Evolutionary conservation across 208 protist genomes (phyloP).

Genomic region (Trypanosomatidae sp.): DNA sequence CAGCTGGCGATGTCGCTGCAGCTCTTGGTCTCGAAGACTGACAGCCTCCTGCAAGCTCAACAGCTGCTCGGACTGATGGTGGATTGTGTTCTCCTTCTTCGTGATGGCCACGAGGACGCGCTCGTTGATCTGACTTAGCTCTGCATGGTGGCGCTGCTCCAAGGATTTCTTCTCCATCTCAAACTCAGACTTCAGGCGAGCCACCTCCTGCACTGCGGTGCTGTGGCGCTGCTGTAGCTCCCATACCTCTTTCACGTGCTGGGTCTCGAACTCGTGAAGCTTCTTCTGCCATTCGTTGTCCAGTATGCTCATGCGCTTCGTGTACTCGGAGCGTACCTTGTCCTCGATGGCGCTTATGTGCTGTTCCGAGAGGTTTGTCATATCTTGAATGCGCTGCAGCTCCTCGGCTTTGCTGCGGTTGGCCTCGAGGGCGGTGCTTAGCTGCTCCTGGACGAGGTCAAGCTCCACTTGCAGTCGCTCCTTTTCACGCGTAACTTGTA

Average conservation of each 20-base stretch:
- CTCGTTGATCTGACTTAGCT: constrained; percentile 84
- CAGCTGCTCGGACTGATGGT: constrained; percentile 63
- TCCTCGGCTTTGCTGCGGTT: constrained; percentile 52
- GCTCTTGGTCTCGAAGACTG: constrained; percentile 65
- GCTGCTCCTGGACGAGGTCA: constrained; percentile 62
- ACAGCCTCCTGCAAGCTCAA: constrained; percentile 71
- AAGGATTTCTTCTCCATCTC: constrained; percentile 52
- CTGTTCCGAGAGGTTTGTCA: constrained; percentile 44
- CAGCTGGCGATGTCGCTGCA: constrained; percentile 64
- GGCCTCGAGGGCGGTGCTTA: constrained; percentile 38
- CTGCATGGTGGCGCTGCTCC: constrained; percentile 76
- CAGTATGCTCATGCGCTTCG: constrained; percentile 48
- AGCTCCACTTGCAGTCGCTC: constrained; percentile 74
- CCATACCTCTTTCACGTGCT: constrained; percentile 56
- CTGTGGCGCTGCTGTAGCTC: constrained; percentile 50
- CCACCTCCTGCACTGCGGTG: constrained; percentile 34
- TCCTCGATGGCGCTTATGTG: constrained; percentile 58
- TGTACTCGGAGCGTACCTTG: constrained; percentile 48
- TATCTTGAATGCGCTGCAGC: constrained; percentile 38
- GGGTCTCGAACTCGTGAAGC: constrained; percentile 59
- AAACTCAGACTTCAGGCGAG: constrained; percentile 35
- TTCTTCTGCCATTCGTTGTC: constrained; percentile 73
- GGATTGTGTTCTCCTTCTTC: constrained; percentile 74
- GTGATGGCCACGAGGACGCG: constrained; percentile 78
- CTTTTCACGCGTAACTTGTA: constrained; percentile 59